A percentile compares a stretch with the other conserved stretches of the same genome.
Evolutionary conservation across 2,329 filamentous ascomycete species (phyloP).

Genomic region (Colletotrichum sp.): DNA sequence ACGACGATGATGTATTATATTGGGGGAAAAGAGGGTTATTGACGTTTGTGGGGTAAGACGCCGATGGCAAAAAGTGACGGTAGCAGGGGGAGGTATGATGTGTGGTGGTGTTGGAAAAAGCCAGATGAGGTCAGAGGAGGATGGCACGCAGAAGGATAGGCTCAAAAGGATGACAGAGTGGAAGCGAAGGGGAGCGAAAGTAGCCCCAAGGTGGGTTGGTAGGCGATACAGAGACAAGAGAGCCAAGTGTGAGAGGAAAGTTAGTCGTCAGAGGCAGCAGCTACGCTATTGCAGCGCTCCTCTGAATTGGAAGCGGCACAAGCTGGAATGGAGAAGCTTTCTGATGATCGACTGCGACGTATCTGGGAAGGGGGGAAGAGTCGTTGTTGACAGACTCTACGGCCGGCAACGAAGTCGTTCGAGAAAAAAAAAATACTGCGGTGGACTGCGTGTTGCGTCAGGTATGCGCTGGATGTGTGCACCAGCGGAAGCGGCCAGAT

Average conservation of each 20-base stretch:
- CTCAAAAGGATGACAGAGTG: background rate
- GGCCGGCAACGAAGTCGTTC: background rate
- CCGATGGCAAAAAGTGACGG: slow-evolving; percentile 25
- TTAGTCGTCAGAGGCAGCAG: slow-evolving; percentile 19
- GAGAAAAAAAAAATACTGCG: background rate
- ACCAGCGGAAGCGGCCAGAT: background rate
- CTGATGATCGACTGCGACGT: slow-evolving; percentile 11
- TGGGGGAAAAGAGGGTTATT: slow-evolving; percentile 29
- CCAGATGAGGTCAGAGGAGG: slow-evolving; percentile 47
- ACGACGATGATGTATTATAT: slow-evolving; percentile 51
- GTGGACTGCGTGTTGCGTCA: slow-evolving; percentile 1
- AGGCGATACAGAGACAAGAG: background rate
- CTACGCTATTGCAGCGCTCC: slow-evolving; percentile 22
- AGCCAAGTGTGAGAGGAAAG: background rate
- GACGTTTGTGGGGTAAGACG: slow-evolving; percentile 30
- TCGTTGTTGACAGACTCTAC: background rate
- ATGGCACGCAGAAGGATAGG: slow-evolving; percentile 7
- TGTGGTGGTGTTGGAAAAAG: slow-evolving; percentile 21
- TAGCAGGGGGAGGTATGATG: slow-evolving; percentile 21
- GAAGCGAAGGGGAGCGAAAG: background rate
- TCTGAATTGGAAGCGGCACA: slow-evolving; percentile 16
- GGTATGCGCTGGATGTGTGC: slow-evolving; percentile 7
- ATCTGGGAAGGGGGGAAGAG: background rate
- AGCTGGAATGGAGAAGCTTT: slow-evolving; percentile 12
- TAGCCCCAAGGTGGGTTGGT: background rate